These are phyloP conservation scores for Solanum rostratum DNA, from an alignment of 257 asterid species.

Conservation along the genomic window DNA sequence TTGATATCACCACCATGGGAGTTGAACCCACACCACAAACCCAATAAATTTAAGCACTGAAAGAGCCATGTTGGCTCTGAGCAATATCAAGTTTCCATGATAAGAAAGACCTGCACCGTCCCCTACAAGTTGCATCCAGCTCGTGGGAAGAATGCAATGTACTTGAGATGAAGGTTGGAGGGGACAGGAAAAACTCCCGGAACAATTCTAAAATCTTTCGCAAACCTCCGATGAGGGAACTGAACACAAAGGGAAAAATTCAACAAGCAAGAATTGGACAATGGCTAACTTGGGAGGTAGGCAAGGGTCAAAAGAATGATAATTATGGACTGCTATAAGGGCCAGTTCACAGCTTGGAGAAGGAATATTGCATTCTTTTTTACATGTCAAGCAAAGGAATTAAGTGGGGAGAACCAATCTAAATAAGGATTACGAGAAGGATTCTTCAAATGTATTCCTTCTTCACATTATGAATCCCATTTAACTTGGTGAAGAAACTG, in stretches of 20 bases:
- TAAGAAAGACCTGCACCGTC: background rate
- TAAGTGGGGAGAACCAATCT: background rate
- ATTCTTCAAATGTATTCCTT: background rate
- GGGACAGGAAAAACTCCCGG: background rate
- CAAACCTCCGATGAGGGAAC: background rate
- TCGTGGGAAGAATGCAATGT: background rate
- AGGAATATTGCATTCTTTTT: background rate
- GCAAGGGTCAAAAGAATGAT: background rate
- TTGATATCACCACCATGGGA: background rate
- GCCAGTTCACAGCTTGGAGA: background rate
- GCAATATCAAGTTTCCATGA: background rate
- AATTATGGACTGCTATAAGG: background rate
- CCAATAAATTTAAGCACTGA: background rate
- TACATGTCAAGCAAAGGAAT: background rate
- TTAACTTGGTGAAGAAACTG: background rate
- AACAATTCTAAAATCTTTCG: background rate
- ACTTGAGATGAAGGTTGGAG: background rate
- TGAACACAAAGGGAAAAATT: background rate
- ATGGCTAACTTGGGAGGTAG: background rate
- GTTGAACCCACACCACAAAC: background rate
- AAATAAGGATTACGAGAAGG: background rate
- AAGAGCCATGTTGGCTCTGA: background rate
- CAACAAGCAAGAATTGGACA: background rate
- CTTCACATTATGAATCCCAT: background rate
- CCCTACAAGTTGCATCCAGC: background rate